Evolutionary conservation across 768 basidiomycete species (phyloP).

Genomic region (Tylopilus plumbeoviolaceoides): DNA sequence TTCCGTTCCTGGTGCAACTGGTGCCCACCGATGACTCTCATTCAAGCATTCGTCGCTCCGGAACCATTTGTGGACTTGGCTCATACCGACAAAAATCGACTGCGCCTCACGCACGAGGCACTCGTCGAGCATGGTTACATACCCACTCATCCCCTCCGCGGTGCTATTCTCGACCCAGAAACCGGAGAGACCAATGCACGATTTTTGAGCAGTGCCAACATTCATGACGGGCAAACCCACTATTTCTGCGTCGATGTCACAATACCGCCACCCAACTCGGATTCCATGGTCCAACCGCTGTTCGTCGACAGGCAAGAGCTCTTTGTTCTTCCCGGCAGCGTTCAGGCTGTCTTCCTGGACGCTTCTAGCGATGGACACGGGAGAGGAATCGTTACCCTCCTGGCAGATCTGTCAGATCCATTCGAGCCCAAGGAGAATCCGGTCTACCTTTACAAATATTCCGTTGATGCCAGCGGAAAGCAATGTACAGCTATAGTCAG

Average conservation of each 20-base stretch:
- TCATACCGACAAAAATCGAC: background rate
- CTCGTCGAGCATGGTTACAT: constrained; percentile 2
- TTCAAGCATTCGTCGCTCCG: constrained; percentile 18
- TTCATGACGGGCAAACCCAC: background rate
- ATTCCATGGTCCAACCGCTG: constrained; percentile 11
- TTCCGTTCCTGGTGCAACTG: constrained; percentile 10
- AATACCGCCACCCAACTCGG: constrained; percentile 2
- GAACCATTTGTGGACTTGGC: background rate
- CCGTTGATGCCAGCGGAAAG: constrained; percentile 19
- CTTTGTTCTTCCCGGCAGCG: constrained; percentile 14
- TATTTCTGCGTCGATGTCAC: constrained; percentile 16
- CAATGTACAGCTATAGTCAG: constrained; percentile 9
- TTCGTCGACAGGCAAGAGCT: constrained; percentile 10
- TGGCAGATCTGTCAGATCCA: background rate
- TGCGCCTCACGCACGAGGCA: constrained; percentile 20
- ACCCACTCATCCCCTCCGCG: constrained; percentile 12
- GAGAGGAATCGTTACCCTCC: constrained; percentile 13
- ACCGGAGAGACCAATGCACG: constrained; percentile 14
- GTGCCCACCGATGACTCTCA: constrained; percentile 9
- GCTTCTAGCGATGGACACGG: constrained; percentile 15
- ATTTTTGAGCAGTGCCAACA: constrained; percentile 3
- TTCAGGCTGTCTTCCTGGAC: constrained; percentile 1
- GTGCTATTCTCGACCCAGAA: constrained; percentile 7
- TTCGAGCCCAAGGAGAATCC: background rate
- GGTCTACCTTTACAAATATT: constrained; percentile 14